Evolutionary conservation across 495 filamentous ascomycete genomes (phyloP), one percentile per base, ranked within the genome.

Genomic region (Hapsidospora chrysogenum): DNA sequence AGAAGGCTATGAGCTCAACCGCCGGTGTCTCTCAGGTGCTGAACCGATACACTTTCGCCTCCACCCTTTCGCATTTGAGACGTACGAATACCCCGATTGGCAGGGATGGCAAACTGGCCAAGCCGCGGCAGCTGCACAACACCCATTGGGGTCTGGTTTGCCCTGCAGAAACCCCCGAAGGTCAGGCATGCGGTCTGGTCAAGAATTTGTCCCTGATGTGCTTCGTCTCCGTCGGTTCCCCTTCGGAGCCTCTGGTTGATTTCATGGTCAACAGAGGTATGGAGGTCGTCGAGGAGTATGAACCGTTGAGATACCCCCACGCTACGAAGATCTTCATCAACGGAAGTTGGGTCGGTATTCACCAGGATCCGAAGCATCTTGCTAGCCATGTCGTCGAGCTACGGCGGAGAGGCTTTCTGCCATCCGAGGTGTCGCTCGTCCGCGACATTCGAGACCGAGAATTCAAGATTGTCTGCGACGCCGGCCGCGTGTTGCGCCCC

Each of bases 201-300:
- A 99, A 99, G 65, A 99, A 99, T 45, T 51, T 99, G 49, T 81
- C 92, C 3, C 70, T 99, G 29, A 96, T 99, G 87, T 96, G 86
- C 52, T 92, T 86, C 46, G 83, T 99, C 51, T 93, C 81, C 31
- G 85, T 94, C 20, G 89, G 87, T 52, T 82, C 83, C 5, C 80
- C 85, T 8, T 79, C 79, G 18, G 78, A 87, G 33, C 85, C 86
- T 5, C 81, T 97, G 43, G 68, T 89, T 22, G 82, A 94, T 41
- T 97, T 92, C 63, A 86, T 97, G 82, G 80, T 80, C 35, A 75
- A 83, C 32, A 67, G 85, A 22, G 81, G 82, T 48, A 96, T 97
- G 86, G 89, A 96, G 45, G 70, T 92, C 1, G 66, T 97, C 1
- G 89, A 97, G 52, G 89, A 96, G 53, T 96, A 93, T 42, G 89